These are phyloP conservation scores for Citrus maxima DNA, from an alignment of 345 rosid species.

Conservation along the genomic window DNA sequence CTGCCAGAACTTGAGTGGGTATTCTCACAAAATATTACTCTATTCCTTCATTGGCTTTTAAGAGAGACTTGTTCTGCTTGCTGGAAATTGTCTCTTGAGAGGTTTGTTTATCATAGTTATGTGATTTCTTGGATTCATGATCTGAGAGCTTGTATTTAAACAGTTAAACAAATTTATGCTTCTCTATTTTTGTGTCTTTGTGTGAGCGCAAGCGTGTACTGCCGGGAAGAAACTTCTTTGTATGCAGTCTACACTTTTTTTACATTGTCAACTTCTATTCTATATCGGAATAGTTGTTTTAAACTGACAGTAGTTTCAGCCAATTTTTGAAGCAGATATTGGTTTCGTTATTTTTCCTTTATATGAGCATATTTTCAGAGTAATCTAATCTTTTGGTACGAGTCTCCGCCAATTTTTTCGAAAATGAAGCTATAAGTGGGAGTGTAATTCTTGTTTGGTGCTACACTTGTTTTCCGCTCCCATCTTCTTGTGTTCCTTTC, in stretches of 20 bases:
- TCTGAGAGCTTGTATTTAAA: neutral
- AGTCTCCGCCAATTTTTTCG: slow-evolving; percentile 5
- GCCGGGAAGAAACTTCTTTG: neutral
- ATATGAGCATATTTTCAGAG: neutral
- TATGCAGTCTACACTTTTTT: neutral
- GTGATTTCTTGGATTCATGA: neutral
- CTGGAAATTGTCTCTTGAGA: neutral
- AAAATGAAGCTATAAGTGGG: neutral
- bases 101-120: neutral
- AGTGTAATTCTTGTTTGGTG: neutral
- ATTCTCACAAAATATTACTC: slow-evolving; percentile 22
- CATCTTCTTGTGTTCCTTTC: neutral
- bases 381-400: slow-evolving; percentile 1
- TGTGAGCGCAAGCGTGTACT: neutral
- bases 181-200: neutral
- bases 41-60: neutral
- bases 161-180: neutral
- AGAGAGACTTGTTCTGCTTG: neutral
- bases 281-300: neutral
- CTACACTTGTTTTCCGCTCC: neutral
- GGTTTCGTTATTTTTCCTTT: neutral
- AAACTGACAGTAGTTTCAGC: neutral
- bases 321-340: neutral
- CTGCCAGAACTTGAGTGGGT: slow-evolving; percentile 87
- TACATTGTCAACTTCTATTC: neutral